phyloP scores from a whole-genome alignment of 108 stramenopile species.

The Chaetoceros muelleri region DNA sequence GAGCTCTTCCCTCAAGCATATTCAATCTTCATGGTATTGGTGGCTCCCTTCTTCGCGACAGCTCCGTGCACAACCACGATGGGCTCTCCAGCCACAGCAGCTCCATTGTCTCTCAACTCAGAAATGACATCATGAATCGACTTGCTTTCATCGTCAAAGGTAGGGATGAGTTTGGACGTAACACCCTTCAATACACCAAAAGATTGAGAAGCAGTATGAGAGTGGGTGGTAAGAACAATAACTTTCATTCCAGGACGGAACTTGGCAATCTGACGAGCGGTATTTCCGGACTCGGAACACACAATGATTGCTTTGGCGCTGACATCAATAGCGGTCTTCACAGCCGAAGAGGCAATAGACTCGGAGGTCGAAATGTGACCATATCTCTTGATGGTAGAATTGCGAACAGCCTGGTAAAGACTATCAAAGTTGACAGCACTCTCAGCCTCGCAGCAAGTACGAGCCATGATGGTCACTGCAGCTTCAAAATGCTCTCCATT shows the following conservation, averaged over 20 bases:
- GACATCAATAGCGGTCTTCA: constrained; percentile 89
- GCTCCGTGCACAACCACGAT: constrained; percentile 84
- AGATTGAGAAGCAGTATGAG: constrained; percentile 39
- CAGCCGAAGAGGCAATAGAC: constrained; percentile 86
- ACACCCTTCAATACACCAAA: constrained; percentile 41
- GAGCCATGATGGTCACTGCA: constrained; percentile 90
- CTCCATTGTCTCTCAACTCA: constrained; percentile 42
- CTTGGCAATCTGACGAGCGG: constrained; percentile 65
- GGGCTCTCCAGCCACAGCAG: constrained; percentile 72
- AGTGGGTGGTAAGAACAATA: constrained; percentile 35
- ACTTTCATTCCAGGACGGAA: constrained; percentile 46
- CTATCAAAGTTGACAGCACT: constrained; percentile 45
- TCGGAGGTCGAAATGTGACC: constrained; percentile 48
- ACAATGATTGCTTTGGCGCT: constrained; percentile 76
- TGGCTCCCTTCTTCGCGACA: constrained; percentile 41
- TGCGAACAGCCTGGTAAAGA: constrained; percentile 54
- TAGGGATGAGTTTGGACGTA: constrained; percentile 17
- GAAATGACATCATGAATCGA: constrained; percentile 47
- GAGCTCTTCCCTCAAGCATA: constrained; percentile 48
- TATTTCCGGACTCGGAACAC: constrained; percentile 79
- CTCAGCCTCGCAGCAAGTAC: constrained; percentile 84
- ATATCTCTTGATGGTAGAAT: constrained; percentile 36
- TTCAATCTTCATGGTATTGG: constrained; percentile 75
- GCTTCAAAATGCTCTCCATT: constrained; percentile 44
- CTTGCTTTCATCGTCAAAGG: constrained; percentile 5